phyloP scores from a whole-genome alignment of 2,329 filamentous ascomycete genomes.

The Ceratocystiopsis minuta region DNA sequence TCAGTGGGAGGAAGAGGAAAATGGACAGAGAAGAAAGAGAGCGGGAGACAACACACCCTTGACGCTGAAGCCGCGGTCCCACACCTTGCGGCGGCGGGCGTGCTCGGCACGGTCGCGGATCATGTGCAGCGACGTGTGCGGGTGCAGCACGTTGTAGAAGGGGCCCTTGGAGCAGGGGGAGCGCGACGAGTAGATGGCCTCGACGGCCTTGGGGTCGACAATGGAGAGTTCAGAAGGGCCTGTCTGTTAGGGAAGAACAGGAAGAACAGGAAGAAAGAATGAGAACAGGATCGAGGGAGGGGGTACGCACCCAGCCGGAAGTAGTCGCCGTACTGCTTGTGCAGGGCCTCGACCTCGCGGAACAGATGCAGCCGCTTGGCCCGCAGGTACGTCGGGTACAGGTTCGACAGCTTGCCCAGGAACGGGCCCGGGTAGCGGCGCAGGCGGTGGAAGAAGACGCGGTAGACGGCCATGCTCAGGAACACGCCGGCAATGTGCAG shows the following conservation, averaged over 20 bases:
- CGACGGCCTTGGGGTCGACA: not conserved
- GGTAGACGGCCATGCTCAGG: constrained; percentile 7
- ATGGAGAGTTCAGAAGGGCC: constrained; percentile 8
- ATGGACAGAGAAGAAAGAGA: not conserved
- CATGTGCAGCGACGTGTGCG: constrained; percentile 7
- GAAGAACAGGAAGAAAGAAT: no score
- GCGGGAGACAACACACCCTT: no score
- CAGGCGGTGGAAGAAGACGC: constrained; percentile 7
- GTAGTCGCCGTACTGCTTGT: constrained; percentile 3
- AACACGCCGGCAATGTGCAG: not conserved
- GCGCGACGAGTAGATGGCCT: constrained; percentile 3
- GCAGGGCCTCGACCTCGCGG: constrained; percentile 1
- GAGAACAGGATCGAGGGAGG: not conserved
- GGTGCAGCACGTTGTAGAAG: constrained; percentile 8
- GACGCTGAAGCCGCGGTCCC: constrained; percentile 7
- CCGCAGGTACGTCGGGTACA: not conserved
- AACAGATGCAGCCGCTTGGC: constrained; percentile 1
- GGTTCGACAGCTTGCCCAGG: constrained; percentile 1
- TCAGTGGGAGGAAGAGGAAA: no score
- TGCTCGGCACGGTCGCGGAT: constrained; percentile 8
- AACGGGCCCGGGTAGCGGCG: constrained; percentile 6
- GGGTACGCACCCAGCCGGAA: constrained; percentile 4
- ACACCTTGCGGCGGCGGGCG: constrained; percentile 6
- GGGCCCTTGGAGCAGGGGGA: constrained; percentile 7
- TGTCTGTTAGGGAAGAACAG: not conserved